Percentiles rank a stretch among this genome's conserved stretches.
These are phyloP conservation scores for Suhomyces bolitotheri DNA, from an alignment of 1,139 yeast species.

Conservation along the genomic window DNA sequence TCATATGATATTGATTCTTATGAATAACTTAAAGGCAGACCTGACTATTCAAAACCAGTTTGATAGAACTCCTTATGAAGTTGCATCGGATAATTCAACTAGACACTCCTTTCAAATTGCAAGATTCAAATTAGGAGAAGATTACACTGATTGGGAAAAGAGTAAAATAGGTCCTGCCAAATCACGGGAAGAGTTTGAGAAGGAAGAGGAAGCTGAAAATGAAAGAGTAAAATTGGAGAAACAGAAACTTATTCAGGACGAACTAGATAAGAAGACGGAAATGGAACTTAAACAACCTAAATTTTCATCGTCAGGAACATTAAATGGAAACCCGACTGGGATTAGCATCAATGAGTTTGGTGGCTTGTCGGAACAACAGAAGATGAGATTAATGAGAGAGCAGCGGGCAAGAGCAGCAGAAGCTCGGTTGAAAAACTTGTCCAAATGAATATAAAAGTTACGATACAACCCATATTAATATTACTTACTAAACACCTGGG, in stretches of 20 bases:
- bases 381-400: constrained; percentile 80
- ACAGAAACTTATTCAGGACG: constrained; percentile 39
- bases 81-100: constrained; percentile 46
- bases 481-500: no score
- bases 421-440: constrained; percentile 56
- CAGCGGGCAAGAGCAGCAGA: constrained; percentile 97
- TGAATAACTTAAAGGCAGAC: constrained; percentile 68
- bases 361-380: constrained; percentile 62
- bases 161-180: constrained; percentile 69
- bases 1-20: constrained; percentile 66
- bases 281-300: constrained; percentile 37
- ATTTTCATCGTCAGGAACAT: constrained; percentile 30
- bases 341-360: constrained; percentile 26
- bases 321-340: constrained; percentile 26
- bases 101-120: constrained; percentile 66
- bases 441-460: neutral
- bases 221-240: constrained; percentile 38
- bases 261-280: constrained; percentile 42
- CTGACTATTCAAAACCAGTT: constrained; percentile 56
- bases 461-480: no score
- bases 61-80: constrained; percentile 68
- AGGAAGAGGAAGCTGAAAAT: constrained; percentile 36
- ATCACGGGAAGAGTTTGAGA: constrained; percentile 62
- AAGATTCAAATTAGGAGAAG: constrained; percentile 68
- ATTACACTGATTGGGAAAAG: constrained; percentile 62